Evolutionary conservation across 2,329 filamentous ascomycete species (phyloP), one percentile per base, ranked within the genome.

Genomic region (Colletotrichum cuscutae): DNA sequence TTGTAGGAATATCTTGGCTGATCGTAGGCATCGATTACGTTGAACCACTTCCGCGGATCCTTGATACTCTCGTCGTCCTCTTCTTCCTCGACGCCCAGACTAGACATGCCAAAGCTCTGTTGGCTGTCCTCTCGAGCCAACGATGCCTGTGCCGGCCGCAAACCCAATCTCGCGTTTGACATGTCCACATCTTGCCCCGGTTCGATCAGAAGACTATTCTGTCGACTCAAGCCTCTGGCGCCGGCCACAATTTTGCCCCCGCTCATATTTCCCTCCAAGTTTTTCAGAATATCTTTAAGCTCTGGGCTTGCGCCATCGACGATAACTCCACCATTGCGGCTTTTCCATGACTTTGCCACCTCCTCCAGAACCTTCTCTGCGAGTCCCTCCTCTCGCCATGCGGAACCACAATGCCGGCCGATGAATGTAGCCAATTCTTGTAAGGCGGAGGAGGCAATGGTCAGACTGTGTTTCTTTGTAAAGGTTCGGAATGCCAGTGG

Each of bases 401-500:
- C 95, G 70, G 95, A 95, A 42, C 97, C 97, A 81, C 97, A 99
- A 82, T 98, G 93, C 77, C 94, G 92, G 12, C 97, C 97, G 65
- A 99, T 93, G 81, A 99, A 99, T 1, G 90, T 89, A 24, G 97
- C 95, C 37, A 99, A 88, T 59, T 94, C 90, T 81, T 96, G 92
- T 5, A 99, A 86, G 0, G 97, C 95, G 0, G 95, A 91, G 0
- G 96, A 97, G 8, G 94, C 95, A 65, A 99, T 90, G 0, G 95
- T 98, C 68, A 99, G 87, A 77, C 96, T 97, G 84, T 99, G 95
- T 80, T 98, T 99, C 83, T 98, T 98, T 2, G 97, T 99, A 76
- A 99, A 97, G 0, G 94, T 97, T 59, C 97, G 91, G 80, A 99
- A 98, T 9, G 97, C 97, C 24, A 98, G 88, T 2, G 97, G 96